These are phyloP conservation scores for Plasmodium ovale DNA, from an alignment of 169 alveolate genomes.

Conservation along the genomic window DNA sequence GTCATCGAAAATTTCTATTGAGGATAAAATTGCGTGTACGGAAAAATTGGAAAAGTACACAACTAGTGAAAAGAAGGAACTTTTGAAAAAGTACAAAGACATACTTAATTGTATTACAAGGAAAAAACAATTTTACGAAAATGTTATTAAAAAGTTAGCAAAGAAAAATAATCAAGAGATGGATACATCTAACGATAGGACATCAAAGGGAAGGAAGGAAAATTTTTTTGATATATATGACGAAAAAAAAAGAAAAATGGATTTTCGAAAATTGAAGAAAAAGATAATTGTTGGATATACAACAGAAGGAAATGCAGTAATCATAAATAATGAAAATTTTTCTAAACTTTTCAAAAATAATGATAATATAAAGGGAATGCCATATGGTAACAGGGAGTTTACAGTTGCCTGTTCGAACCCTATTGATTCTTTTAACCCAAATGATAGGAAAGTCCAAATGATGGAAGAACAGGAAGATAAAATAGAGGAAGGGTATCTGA, in stretches of 20 bases:
- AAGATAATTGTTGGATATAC: slow-evolving; percentile 54
- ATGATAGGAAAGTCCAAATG: not conserved
- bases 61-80: not conserved
- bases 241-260: not conserved
- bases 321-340: slow-evolving; percentile 55
- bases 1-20: slow-evolving; percentile 14
- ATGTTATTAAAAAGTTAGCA: not conserved
- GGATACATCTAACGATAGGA: not conserved
- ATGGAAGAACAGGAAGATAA: not conserved
- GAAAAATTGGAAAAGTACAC: not conserved
- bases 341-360: slow-evolving; percentile 18
- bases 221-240: slow-evolving; percentile 38
- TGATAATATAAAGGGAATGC: not conserved
- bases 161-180: not conserved
- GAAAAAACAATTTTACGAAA: slow-evolving; percentile 17
- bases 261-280: slow-evolving; percentile 23
- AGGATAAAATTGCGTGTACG: not conserved
- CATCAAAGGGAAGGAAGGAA: not conserved
- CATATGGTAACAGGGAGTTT: not conserved
- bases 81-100: slow-evolving; percentile 2
- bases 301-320: slow-evolving; percentile 52
- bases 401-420: not conserved
- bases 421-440: not conserved
- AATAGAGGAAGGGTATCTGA: slow-evolving; percentile 12
- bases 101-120: not conserved